Evolutionary conservation across 192 early-diverging fungal species (phyloP), one percentile per base, ranked within the genome.

Genomic region (Funneliformis geosporum): DNA sequence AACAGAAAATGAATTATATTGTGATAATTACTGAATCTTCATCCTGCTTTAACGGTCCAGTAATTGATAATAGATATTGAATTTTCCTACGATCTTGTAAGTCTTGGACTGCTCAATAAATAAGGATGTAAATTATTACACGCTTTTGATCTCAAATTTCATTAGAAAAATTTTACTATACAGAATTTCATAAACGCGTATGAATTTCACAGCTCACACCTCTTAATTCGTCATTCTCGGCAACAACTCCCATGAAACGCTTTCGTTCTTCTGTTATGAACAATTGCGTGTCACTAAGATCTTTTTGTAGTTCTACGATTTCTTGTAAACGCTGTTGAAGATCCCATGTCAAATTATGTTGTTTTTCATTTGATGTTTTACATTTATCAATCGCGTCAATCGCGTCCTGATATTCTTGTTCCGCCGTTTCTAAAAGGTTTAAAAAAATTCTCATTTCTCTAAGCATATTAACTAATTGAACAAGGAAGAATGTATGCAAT

Each of bases 41-140:
- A n/a, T 46, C 70, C 39, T 11, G 21, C 23, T 73, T 10, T 43
- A 38, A 23, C 5, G 70, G 70, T 39, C n/a, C 40, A 5, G 70
- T 73, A 18, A 73, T 73, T 23, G 70, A 73, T 43, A 73, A 46
- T 73, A 73, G 25, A 73, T 73, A 73, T n/a, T 46, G 70, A 42
- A 73, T 73, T 42, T 73, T 73, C 43, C 70, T 40, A 44, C 70
- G 70, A 73, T 73, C 70, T 21, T 73, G 70, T 1, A 43, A 39
- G 4, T 73, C 70, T 23, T 73, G 70, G 40, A 73, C 70, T 73
- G 21, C 46, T 40, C 28, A 18, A 16, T 23, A n/a, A 39, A 40
- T 72, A 23, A n/a, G 6, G 9, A 43, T 72, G 43, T 25, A 46
- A 43, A 43, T 7, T 55, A 7, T 55, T 55, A 12, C 9, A 2